Conservation (phyloP, 2,329 filamentous ascomycete species). For the Diplodia mutila region DNA sequence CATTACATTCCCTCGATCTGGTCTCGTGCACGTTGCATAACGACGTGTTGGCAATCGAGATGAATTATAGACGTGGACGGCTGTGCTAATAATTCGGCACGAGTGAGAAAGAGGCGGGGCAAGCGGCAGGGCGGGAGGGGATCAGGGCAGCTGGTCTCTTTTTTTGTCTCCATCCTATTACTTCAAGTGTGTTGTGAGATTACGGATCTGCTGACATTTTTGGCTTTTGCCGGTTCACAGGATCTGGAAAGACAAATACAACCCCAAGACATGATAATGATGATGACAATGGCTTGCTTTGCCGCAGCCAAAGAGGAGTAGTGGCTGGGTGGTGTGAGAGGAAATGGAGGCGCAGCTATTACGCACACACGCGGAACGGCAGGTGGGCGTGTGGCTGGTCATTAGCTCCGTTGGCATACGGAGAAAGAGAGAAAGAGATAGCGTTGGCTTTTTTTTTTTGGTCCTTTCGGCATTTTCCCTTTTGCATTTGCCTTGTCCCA, state of each 20-base stretch:
- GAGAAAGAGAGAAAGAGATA: not conserved
- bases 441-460: not conserved
- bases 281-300: not conserved
- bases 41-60: not conserved
- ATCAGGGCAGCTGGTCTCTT: not conserved
- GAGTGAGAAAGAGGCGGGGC: not conserved
- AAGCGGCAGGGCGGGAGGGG: not conserved
- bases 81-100: not conserved
- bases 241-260: constrained; percentile 99
- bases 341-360: not conserved
- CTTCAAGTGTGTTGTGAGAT: not conserved
- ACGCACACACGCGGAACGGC: not conserved
- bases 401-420: not conserved
- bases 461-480: not conserved
- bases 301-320: not conserved
- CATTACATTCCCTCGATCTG: not conserved
- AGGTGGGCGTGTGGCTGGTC: not conserved
- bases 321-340: not conserved
- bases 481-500: not conserved
- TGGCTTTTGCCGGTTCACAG: constrained; percentile 50
- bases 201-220: constrained; percentile 11
- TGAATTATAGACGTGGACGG: not conserved
- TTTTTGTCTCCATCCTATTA: not conserved
- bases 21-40: not conserved
- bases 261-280: constrained; percentile 48